phyloP scores from a whole-genome alignment of 352 stramenopile genomes.

The Thalassiosira pacifica region DNA sequence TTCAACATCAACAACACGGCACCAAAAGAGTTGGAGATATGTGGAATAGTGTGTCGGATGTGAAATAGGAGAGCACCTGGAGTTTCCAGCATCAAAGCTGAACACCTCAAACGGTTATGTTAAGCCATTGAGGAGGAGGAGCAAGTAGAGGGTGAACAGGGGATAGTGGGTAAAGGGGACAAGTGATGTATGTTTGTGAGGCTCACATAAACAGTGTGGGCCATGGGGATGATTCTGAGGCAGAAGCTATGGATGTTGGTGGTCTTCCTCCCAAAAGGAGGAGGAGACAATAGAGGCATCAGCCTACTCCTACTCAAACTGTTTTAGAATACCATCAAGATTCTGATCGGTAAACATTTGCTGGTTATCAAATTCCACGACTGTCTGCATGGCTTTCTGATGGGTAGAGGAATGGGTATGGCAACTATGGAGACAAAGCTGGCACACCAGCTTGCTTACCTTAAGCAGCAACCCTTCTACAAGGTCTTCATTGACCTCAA shows the following conservation, averaged over 20 bases:
- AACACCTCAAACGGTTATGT: constrained; percentile 18
- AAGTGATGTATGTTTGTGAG: constrained; percentile 23
- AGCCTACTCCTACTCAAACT: constrained; percentile 28
- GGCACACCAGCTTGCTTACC: neutral
- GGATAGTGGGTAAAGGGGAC: neutral
- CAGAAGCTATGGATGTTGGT: constrained; percentile 20
- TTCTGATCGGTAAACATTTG: constrained; percentile 27
- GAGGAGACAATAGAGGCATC: constrained; percentile 38
- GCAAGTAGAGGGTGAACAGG: constrained; percentile 9
- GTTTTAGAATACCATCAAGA: no score
- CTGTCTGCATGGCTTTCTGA: constrained; percentile 9
- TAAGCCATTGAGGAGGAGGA: neutral
- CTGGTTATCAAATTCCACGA: constrained; percentile 28
- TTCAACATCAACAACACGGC: neutral
- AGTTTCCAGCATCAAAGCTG: neutral
- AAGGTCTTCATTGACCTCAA: neutral
- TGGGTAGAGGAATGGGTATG: neutral
- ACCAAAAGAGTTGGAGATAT: neutral
- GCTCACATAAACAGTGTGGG: constrained; percentile 21
- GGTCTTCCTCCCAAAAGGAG: constrained; percentile 40
- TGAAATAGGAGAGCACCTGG: neutral
- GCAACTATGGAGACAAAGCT: neutral
- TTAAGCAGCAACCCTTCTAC: neutral
- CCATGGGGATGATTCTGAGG: constrained; percentile 21
- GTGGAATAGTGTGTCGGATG: neutral